Base-by-base conservation (phyloP, 345 rosid species). In the Euphorbia peplus region DNA sequence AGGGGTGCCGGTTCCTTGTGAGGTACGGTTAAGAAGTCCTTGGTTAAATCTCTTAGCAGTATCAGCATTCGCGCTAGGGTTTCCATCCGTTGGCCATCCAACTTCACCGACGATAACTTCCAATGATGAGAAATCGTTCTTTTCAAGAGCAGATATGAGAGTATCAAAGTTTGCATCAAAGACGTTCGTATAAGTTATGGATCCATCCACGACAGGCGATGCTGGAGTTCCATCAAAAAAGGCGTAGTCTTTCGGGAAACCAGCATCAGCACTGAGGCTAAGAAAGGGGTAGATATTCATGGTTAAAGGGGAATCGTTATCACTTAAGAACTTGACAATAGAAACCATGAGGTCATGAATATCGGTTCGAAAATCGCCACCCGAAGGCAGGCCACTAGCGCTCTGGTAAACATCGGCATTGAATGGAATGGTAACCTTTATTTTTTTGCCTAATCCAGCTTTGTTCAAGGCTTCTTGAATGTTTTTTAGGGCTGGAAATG, bases 11-110 rank as follows among this genome's bases (percentile, higher is more conserved):
- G 80, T 85, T 60, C 96, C 99, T 8, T 86, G 85, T 0, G 88
- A 66, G 29, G 88, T 83, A 60, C 85, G 93, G 29, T 81, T 11
- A 84, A 95, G 70, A 69, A 95, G 87, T 18, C 97, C 99, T 84
- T 90, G 96, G 80, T 88, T 90, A 82, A 95, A 95, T 64, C 87
- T 85, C 37, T 81, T 87, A 26, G 96, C 97, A 73, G 80, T 82
- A 46, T 74, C 84, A 37, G 74, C 16, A 61, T 91, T 90, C 0
- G 99, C 99, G 26, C 83, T 88, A 59, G 63, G 76, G 63, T 95
- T 87, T 0, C 97, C 96, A 52, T 95, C 99, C 26, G 97, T 95
- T 18, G 99, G 99, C 98, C 99, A 91, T 18, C 99, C 97, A 10
- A 91, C 76, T 73, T 95, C 99, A 19, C 99, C 99, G 9, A 91